Conservation (phyloP, 805 yeast genomes). For the Jamesozyma hellenica region DNA sequence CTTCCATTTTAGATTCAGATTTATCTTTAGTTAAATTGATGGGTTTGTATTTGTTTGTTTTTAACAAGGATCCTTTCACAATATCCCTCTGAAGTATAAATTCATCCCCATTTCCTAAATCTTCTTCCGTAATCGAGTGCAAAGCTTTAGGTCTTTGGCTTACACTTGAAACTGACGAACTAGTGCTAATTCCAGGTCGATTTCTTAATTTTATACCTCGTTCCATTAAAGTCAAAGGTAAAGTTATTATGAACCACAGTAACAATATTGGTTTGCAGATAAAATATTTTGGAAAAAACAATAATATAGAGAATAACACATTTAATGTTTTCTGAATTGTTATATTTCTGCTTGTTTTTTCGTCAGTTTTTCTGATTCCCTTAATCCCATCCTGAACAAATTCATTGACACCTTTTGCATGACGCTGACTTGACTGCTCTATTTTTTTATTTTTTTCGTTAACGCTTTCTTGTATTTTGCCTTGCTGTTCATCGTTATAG, state of each 20-base stretch:
- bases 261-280: conserved; percentile 43
- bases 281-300: conserved; percentile 42
- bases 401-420: too few relatives aligned
- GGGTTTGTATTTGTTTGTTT: conserved; percentile 6
- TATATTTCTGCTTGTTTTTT: neutral
- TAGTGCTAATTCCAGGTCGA: neutral
- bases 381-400: neutral
- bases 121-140: conserved; percentile 16
- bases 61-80: conserved; percentile 25
- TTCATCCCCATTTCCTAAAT: conserved; percentile 22
- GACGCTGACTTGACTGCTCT: neutral
- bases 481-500: neutral
- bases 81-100: conserved; percentile 23
- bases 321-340: neutral
- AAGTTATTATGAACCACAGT: conserved; percentile 42
- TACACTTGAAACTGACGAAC: too few relatives aligned
- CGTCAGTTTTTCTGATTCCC: neutral
- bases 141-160: too few relatives aligned
- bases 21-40: conserved; percentile 3
- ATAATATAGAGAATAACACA: conserved; percentile 22
- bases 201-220: conserved; percentile 15
- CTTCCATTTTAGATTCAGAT: neutral
- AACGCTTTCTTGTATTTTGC: neutral
- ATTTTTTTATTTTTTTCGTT: neutral
- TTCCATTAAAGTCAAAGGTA: conserved; percentile 42